Base-by-base conservation (phyloP, 345 rosid species). In the Conringia planisiliqua region DNA sequence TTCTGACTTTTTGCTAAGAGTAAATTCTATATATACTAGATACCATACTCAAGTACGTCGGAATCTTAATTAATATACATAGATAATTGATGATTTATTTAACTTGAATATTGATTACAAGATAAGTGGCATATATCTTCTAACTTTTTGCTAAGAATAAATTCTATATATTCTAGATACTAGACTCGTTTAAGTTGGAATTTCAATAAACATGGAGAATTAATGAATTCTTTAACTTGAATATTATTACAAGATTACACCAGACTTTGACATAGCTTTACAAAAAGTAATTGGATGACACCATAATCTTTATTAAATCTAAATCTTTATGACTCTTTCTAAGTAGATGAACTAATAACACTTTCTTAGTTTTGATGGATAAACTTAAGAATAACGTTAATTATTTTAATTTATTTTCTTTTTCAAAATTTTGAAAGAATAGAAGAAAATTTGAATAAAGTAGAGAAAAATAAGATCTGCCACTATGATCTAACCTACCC, bases 401-500 rank as follows among this genome's bases (percentile, higher is more conserved):
- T n/a, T 68, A 16, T 6, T 32, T 29, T n/a, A n/a, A 22, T 22
- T 22, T 22, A 22, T 13, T 17, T 44, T 6, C 11, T 29, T 16
- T 27, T 43, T 29, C 1, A 0, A 65, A 30, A 20, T 62, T 33
- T 24, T 42, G 10, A 22, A 47, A 29, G 3, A 27, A 7, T 56
- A 16, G 17, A 39, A 26, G 24, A 30, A 4, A 30, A 10, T 1
- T 26, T 22, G 39, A 14, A 65, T 42, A 56, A 46, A 65, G 66
- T 57, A 33, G 50, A 56, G 47, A 42, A 5, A 43, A 69, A 52
- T 42, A 69, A 33, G 48, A 74, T 50, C 43, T 66, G n/a, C 51
- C 73, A 42, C 43, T 14, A 56, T 58, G 46, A 75, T 75, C 74
- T 60, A 68, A 75, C 74, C 79, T 68, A 68, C 79, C 70, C 57